A percentile compares a stretch with the other conserved stretches of the same genome.
These are phyloP conservation scores for Nematocida minor DNA, from an alignment of 371 early-diverging fungal species.

Conservation along the genomic window DNA sequence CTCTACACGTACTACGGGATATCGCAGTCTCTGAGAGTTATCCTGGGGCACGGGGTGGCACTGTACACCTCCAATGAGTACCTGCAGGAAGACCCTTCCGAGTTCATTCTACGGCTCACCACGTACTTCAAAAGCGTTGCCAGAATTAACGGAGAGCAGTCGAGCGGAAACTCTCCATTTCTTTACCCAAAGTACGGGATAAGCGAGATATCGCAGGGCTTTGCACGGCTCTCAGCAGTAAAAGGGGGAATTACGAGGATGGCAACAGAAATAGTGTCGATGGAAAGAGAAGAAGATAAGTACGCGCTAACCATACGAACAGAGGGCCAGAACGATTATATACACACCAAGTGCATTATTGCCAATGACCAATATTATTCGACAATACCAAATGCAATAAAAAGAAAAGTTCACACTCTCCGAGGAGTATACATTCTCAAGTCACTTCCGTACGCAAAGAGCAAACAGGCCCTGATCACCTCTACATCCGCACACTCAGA, in stretches of 20 bases:
- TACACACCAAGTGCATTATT: neutral
- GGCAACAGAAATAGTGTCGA: constrained; percentile 42
- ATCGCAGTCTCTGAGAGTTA: constrained; percentile 81
- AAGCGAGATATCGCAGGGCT: constrained; percentile 96
- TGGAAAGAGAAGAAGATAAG: neutral
- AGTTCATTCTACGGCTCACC: constrained; percentile 82
- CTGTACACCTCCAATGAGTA: constrained; percentile 87
- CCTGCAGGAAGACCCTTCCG: constrained; percentile 74
- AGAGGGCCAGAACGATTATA: constrained; percentile 1
- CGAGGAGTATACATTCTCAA: constrained; percentile 49
- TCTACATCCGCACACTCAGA: constrained; percentile 52
- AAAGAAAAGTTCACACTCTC: constrained; percentile 67
- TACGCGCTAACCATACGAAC: neutral
- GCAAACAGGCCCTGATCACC: constrained; percentile 43
- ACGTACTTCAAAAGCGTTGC: constrained; percentile 85
- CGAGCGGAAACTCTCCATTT: constrained; percentile 73
- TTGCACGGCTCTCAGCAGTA: constrained; percentile 73
- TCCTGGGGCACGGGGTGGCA: constrained; percentile 96
- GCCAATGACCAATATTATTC: constrained; percentile 63
- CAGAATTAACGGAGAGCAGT: constrained; percentile 71
- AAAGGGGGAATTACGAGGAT: constrained; percentile 61
- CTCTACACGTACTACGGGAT: constrained; percentile 84
- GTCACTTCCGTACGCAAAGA: neutral
- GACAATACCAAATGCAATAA: constrained; percentile 72
- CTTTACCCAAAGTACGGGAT: constrained; percentile 97